Conservation (phyloP, 768 basidiomycete genomes). For the Amanita subjunquillea region DNA sequence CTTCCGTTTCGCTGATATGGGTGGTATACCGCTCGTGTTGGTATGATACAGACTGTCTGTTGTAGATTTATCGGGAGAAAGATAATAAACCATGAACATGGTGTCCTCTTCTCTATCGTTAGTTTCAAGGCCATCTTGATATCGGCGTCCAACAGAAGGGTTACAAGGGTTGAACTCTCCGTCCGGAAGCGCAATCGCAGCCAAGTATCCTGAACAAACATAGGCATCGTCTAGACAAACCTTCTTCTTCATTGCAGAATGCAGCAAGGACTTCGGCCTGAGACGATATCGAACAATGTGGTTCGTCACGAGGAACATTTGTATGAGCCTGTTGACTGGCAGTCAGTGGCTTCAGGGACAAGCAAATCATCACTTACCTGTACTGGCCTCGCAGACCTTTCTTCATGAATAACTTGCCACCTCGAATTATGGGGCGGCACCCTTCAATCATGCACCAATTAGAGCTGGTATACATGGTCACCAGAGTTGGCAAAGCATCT, state of each 20-base stretch:
- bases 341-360: neutral
- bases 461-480: slow-evolving; percentile 40
- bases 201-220: slow-evolving; percentile 80
- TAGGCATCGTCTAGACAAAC: slow-evolving; percentile 67
- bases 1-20: slow-evolving; percentile 48
- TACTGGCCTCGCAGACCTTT: slow-evolving; percentile 68
- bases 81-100: slow-evolving; percentile 74
- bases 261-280: slow-evolving; percentile 43
- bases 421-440: slow-evolving; percentile 66
- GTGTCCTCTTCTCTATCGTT: slow-evolving; percentile 85
- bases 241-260: slow-evolving; percentile 42
- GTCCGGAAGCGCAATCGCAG: slow-evolving; percentile 51
- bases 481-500: slow-evolving; percentile 44
- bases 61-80: slow-evolving; percentile 21
- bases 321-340: slow-evolving; percentile 38
- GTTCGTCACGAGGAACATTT: slow-evolving; percentile 68
- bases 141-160: slow-evolving; percentile 54
- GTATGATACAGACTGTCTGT: slow-evolving; percentile 18
- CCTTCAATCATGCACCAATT: slow-evolving; percentile 82
- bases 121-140: slow-evolving; percentile 83
- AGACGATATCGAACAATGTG: slow-evolving; percentile 66
- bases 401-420: slow-evolving; percentile 65
- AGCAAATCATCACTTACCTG: slow-evolving; percentile 38
- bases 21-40: slow-evolving; percentile 29
- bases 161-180: slow-evolving; percentile 53